Conservation (phyloP, 1,284 basidiomycete genomes). For the Fomitopsis betulina region DNA sequence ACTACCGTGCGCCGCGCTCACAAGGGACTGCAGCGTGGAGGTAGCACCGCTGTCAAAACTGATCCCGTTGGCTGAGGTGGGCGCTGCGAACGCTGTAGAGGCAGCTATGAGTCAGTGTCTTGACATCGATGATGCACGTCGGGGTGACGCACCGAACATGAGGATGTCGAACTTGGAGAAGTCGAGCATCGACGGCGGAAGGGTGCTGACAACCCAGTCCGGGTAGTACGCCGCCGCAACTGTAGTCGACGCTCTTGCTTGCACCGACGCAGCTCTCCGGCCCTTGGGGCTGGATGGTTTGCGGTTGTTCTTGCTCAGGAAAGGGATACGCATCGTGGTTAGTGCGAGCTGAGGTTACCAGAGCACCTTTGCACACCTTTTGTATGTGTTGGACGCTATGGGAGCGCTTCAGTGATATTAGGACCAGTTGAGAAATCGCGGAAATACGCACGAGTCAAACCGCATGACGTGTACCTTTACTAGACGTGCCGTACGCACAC, state of each 20-base stretch:
- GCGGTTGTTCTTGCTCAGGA: background rate
- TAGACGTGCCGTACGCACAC: no score
- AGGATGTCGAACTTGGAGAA: conserved; percentile 71
- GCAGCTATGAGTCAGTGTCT: no score
- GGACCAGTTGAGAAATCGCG: no score
- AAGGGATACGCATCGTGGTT: background rate
- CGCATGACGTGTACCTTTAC: no score
- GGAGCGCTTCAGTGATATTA: no score
- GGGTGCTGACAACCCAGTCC: conserved; percentile 57
- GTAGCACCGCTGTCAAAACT: conserved; percentile 52
- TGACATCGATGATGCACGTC: background rate
- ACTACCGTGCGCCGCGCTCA: conserved; percentile 51
- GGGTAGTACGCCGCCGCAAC: conserved; percentile 56
- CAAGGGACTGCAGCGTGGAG: conserved; percentile 55
- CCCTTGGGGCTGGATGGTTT: background rate
- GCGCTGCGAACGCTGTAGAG: conserved; percentile 62
- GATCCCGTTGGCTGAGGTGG: conserved; percentile 53
- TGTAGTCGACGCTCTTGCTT: conserved; percentile 11
- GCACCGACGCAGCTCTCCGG: background rate
- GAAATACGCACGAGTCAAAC: no score
- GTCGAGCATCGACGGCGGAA: conserved; percentile 65
- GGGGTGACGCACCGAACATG: conserved; percentile 44
- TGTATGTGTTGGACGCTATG: background rate
- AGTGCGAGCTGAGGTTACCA: background rate
- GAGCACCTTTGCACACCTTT: background rate